Percentiles rank a stretch among this genome's conserved stretches.
Evolutionary conservation across 2,329 filamentous ascomycete species (phyloP).

Genomic region (Curvularia sp.): DNA sequence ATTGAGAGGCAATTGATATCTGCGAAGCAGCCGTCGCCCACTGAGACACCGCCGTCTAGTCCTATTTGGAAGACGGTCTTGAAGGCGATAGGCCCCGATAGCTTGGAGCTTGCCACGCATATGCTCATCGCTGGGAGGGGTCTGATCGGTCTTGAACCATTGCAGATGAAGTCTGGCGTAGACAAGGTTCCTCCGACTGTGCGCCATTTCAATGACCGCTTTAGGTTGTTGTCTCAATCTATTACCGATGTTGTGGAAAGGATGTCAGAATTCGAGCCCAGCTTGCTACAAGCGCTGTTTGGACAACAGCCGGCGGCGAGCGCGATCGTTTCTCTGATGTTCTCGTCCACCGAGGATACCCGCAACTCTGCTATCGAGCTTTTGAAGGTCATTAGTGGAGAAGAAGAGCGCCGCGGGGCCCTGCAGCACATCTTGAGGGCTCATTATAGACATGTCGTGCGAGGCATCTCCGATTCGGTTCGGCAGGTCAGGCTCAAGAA

Average conservation of each 20-base stretch:
- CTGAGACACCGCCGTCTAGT: conserved; percentile 71
- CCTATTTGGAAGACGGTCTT: conserved; percentile 81
- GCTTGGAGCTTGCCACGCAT: conserved; percentile 75
- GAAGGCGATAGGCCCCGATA: conserved; percentile 69
- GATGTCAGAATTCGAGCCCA: conserved; percentile 75
- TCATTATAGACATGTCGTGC: conserved; percentile 64
- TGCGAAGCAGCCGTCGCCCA: conserved; percentile 67
- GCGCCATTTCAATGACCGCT: conserved; percentile 78
- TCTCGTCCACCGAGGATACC: conserved; percentile 80
- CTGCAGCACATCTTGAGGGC: conserved; percentile 66
- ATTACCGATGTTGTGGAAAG: conserved; percentile 79
- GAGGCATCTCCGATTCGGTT: conserved; percentile 64
- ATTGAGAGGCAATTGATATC: conserved; percentile 73
- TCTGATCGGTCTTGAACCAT: conserved; percentile 77
- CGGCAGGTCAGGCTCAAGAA: conserved; percentile 63
- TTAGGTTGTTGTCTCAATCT: conserved; percentile 66
- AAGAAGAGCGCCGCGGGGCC: conserved; percentile 68
- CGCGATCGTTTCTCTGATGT: conserved; percentile 77
- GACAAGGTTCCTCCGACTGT: conserved; percentile 61
- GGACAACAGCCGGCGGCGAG: conserved; percentile 72
- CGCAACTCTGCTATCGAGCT: conserved; percentile 82
- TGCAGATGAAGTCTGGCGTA: conserved; percentile 55
- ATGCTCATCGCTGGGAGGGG: conserved; percentile 74
- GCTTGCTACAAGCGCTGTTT: conserved; percentile 74
- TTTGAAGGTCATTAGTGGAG: conserved; percentile 80